Evolutionary conservation across 2,329 filamentous ascomycete species (phyloP).

Genomic region (Chaetomiaceae sp.): DNA sequence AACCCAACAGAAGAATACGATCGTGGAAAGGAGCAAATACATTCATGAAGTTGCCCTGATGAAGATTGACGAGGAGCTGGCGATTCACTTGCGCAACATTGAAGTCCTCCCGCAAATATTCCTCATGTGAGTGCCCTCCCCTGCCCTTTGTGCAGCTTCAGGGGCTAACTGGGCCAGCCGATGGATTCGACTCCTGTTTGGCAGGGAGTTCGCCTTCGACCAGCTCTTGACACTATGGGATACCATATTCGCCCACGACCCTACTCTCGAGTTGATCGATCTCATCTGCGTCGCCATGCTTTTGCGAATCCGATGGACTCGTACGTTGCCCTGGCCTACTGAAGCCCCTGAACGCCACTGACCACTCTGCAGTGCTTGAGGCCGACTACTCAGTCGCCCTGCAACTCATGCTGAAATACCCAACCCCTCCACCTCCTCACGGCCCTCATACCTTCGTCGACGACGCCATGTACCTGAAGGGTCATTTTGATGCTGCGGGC

Average conservation of each 20-base stretch:
- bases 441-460: conserved; percentile 76
- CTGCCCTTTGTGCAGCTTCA: not conserved
- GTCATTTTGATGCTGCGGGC: conserved; percentile 59
- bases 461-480: conserved; percentile 72
- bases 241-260: conserved; percentile 79
- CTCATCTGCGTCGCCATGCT: conserved; percentile 94
- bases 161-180: conserved; percentile 50
- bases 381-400: conserved; percentile 85
- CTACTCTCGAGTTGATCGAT: conserved; percentile 75
- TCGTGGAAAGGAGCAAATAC: conserved; percentile 78
- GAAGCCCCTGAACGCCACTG: not conserved
- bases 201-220: conserved; percentile 86
- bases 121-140: conserved; percentile 61
- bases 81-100: conserved; percentile 72
- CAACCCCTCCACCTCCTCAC: conserved; percentile 56
- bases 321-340: conserved; percentile 46
- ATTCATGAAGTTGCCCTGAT: conserved; percentile 81
- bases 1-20: conserved; percentile 51
- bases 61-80: conserved; percentile 77
- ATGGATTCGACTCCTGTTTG: conserved; percentile 91
- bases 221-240: conserved; percentile 87
- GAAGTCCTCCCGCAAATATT: conserved; percentile 97
- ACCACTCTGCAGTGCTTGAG: conserved; percentile 59
- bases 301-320: conserved; percentile 81
- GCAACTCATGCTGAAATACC: conserved; percentile 79